phyloP scores from a whole-genome alignment of 75 land plant species.

The Sequoiadendron giganteum region DNA sequence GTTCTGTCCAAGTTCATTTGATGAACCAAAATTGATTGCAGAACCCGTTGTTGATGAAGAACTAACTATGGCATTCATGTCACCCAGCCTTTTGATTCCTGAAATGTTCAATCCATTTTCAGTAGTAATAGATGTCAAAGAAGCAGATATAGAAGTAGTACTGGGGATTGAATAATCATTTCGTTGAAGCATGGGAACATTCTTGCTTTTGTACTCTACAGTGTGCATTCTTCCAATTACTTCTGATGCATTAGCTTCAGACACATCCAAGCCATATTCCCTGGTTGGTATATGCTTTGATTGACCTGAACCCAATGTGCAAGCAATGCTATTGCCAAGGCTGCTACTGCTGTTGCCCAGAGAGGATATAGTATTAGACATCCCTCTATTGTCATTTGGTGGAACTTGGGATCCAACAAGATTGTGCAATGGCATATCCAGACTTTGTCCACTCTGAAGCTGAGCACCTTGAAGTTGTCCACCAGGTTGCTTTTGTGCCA shows the following conservation, averaged over 20 bases:
- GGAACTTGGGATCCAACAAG: constrained; percentile 17
- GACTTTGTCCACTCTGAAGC: constrained; percentile 20
- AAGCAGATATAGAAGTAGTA: constrained; percentile 15
- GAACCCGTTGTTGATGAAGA: neutral
- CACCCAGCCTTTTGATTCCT: neutral
- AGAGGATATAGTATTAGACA: constrained; percentile 20
- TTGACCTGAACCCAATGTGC: neutral
- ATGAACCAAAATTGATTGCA: neutral
- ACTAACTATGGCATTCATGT: neutral
- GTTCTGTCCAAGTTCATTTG: neutral
- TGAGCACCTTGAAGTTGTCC: constrained; percentile 5
- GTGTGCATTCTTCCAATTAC: constrained; percentile 19
- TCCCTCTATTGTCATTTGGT: constrained; percentile 6
- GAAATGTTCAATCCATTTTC: constrained; percentile 13
- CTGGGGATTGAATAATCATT: constrained; percentile 28
- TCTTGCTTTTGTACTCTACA: constrained; percentile 14
- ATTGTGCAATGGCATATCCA: constrained; percentile 51
- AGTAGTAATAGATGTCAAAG: constrained; percentile 21
- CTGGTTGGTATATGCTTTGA: neutral
- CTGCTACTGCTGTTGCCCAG: constrained; percentile 15
- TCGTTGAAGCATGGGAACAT: neutral
- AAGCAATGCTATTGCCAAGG: constrained; percentile 9
- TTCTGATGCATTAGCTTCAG: constrained; percentile 25
- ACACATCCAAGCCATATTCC: constrained; percentile 22
- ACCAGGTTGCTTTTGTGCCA: neutral